Base-by-base conservation (phyloP, 2,329 filamentous ascomycete genomes). In the Chlorencoelia australis region DNA sequence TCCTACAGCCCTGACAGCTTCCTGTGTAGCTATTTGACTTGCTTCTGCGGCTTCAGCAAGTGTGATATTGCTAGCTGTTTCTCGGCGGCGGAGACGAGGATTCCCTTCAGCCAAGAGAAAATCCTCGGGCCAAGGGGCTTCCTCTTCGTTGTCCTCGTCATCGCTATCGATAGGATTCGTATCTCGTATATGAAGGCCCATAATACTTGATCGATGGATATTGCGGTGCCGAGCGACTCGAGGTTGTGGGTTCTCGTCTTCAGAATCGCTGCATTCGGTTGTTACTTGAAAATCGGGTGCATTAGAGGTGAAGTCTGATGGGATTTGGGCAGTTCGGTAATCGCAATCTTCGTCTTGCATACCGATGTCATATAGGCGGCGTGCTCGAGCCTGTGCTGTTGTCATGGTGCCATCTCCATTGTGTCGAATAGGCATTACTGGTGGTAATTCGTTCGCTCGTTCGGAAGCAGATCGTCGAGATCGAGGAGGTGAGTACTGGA, bases 191-290 rank as follows among this genome's bases (percentile, higher is more conserved):
- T 69, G 69, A 2, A 75, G 59, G 2, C 64, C 57, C 35, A 71
- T 69, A 34, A 75, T 72, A 41, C 68, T 65, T 10, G 21, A 74
- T 58, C 68, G 65, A 52, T 72, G 67, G 5, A 66, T 66, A 7
- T 66, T 54, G 16, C 62, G 63, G 44, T 63, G 62, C 11, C 42
- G 46, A 29, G 7, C 21, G 7, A 7, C 21, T 24, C 11, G n/a
- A n/a, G n/a, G n/a, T n/a, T n/a, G n/a, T n/a, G 38, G 28, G 11
- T 49, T 40, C n/a, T 55, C 70, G 15, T 63, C 64, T 39, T 78
- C 73, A 5, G 74, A 71, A 30, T 77, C 74, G 54, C 68, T 75
- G 48, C 69, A 77, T 46, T 76, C 73, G 5, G 68, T 75, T 9
- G 68, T 73, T 24, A 77, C 65, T 36, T 62, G 63, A 45, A 75